Base-by-base conservation (phyloP, 148 eudicot genomes). In the Vaccinium darrowii region DNA sequence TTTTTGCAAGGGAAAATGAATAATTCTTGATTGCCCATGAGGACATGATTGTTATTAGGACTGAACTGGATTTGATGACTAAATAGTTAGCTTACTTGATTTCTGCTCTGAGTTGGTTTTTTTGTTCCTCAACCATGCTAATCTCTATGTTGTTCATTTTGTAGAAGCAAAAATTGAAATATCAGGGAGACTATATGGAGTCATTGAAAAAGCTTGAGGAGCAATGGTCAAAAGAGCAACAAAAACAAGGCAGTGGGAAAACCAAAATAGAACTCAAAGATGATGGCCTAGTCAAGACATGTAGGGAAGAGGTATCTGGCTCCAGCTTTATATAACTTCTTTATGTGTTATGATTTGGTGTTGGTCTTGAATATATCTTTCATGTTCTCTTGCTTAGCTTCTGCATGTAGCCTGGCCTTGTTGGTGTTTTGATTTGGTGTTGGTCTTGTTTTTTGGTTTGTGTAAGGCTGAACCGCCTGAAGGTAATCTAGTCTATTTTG, bases 191-290 rank as follows among this genome's bases (percentile, higher is more conserved):
- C 83, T 89, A 90, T 79, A 79, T 84, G 90, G 94, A 93, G 81
- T 93, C 96, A n/a, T 85, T 91, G 54, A 90, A 92, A 86, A 95
- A 90, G 89, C 92, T 93, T 74, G 94, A 94, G 85, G 95, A 93
- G 84, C 93, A 95, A 86, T 86, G 87, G 90, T 88, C 87, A 53
- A 81, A 78, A 58, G 89, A 91, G 81, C 90, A 93, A 82, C 90
- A 89, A 78, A 92, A 87, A 79, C 88, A 86, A 36, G 90, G 80
- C 19, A 86, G 74, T 84, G 93, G 81, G 83, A 90, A 84, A 83
- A 86, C 84, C 43, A 85, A 84, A 69, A 80, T 88, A 83, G 88
- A 88, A 71, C 56, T 77, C 76, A 91, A 85, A 71, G 85, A 85
- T 85, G 93, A 76, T 86, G 73, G 78, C 83, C 76, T 79, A 50